Conservation (phyloP, 2,329 filamentous ascomycete genomes). For the Stagonosporopsis rhizophila region DNA sequence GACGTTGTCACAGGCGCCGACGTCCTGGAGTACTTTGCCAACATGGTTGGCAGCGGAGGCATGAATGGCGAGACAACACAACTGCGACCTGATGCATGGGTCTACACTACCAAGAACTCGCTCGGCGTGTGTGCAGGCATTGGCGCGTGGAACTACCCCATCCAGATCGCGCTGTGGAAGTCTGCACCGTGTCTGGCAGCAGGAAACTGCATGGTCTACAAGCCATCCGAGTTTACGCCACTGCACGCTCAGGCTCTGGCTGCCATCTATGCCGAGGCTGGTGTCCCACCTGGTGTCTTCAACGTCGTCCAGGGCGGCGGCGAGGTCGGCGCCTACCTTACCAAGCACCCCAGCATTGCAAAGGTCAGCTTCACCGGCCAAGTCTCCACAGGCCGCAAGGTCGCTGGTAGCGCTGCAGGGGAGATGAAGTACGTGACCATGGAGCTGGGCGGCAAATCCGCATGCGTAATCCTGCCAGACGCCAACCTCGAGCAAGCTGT, state of each 20-base stretch:
- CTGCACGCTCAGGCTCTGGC: constrained; percentile 81
- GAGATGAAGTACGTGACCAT: constrained; percentile 92
- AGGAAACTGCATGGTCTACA: constrained; percentile 90
- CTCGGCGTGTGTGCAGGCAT: constrained; percentile 86
- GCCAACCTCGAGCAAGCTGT: constrained; percentile 81
- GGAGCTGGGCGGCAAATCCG: constrained; percentile 89
- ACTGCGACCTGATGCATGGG: constrained; percentile 77
- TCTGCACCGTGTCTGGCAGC: constrained; percentile 84
- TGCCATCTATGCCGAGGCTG: constrained; percentile 78
- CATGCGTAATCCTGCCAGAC: constrained; percentile 80
- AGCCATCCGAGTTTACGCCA: constrained; percentile 86
- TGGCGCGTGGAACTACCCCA: constrained; percentile 91
- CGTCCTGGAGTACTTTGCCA: constrained; percentile 86
- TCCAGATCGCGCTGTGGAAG: constrained; percentile 91
- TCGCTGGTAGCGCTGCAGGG: constrained; percentile 75
- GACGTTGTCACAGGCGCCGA: constrained; percentile 85
- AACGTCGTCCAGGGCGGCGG: constrained; percentile 85
- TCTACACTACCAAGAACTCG: constrained; percentile 82
- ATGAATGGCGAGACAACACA: constrained; percentile 81
- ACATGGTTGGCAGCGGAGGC: constrained; percentile 77
- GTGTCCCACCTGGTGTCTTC: constrained; percentile 82
- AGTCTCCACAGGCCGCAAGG: constrained; percentile 81
- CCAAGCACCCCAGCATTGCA: constrained; percentile 73
- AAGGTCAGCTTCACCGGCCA: constrained; percentile 93
- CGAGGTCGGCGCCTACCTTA: constrained; percentile 77